phyloP scores from a whole-genome alignment of 2,329 filamentous ascomycete species.

The Colletotrichum lini region DNA sequence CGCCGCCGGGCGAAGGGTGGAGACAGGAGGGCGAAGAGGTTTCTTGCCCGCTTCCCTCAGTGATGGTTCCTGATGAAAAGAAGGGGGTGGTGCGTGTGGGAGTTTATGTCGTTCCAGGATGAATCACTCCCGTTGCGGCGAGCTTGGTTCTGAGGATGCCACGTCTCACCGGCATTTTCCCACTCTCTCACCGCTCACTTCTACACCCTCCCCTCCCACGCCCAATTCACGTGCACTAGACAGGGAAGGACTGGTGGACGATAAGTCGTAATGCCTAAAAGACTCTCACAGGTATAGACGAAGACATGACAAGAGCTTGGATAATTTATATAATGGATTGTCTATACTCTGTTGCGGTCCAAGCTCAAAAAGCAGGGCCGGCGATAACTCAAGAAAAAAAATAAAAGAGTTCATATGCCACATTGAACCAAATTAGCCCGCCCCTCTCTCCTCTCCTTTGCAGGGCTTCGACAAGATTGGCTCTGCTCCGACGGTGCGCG shows the following conservation, averaged over 20 bases:
- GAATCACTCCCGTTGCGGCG: no score
- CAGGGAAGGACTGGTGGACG: not conserved
- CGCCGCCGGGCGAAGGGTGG: not conserved
- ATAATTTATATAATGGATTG: constrained; percentile 7
- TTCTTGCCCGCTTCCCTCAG: not conserved
- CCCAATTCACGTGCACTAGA: not conserved
- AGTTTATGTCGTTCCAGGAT: no score
- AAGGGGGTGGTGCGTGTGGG: no score
- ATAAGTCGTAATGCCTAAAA: not conserved
- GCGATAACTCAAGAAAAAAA: constrained; percentile 1
- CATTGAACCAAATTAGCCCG: constrained; percentile 25
- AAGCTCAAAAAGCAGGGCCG: not conserved
- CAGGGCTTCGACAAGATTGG: not conserved
- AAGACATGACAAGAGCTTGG: not conserved
- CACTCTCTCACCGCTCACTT: no score
- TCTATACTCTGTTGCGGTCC: constrained; percentile 28
- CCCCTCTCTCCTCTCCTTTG: not conserved
- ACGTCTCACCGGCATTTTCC: no score
- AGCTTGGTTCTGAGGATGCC: no score
- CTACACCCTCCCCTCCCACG: no score
- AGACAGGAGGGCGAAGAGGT: not conserved
- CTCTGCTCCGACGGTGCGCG: not conserved
- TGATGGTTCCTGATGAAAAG: not conserved
- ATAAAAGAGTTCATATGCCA: constrained; percentile 23
- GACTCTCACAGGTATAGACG: not conserved